Conservation (phyloP, 768 basidiomycete genomes). For the Dentipellis sp. region DNA sequence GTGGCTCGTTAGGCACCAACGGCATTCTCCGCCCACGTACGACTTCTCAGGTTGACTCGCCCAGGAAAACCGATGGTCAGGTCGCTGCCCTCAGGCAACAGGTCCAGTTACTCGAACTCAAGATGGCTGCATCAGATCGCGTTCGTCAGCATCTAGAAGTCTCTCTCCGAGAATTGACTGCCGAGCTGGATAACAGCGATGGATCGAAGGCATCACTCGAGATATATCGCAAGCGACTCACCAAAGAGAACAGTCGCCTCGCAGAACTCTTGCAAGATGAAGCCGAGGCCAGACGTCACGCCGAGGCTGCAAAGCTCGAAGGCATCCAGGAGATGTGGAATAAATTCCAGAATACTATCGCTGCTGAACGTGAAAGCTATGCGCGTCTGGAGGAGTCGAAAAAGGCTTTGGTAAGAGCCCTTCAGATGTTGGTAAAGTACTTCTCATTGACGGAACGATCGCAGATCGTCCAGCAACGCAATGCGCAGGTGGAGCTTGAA, state of each 20-base stretch:
- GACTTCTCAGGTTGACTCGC: slow-evolving; percentile 24
- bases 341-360: slow-evolving; percentile 51
- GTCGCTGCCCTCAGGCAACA: slow-evolving; percentile 49
- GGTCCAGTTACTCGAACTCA: slow-evolving; percentile 57
- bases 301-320: slow-evolving; percentile 54
- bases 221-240: slow-evolving; percentile 42
- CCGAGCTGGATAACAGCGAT: slow-evolving; percentile 54
- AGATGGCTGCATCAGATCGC: slow-evolving; percentile 59
- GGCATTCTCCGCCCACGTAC: slow-evolving; percentile 27
- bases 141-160: slow-evolving; percentile 56
- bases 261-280: slow-evolving; percentile 52
- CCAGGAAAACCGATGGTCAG: slow-evolving; percentile 35
- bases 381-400: slow-evolving; percentile 59
- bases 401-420: slow-evolving; percentile 49
- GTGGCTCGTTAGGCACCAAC: slow-evolving; percentile 20
- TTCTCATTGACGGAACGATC: neutral
- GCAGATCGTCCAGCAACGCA: slow-evolving; percentile 59
- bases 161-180: slow-evolving; percentile 48
- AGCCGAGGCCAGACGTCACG: slow-evolving; percentile 48
- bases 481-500: slow-evolving; percentile 56
- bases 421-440: neutral
- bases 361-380: slow-evolving; percentile 53
- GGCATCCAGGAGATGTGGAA: slow-evolving; percentile 59
- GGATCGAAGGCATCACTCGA: slow-evolving; percentile 58
- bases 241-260: slow-evolving; percentile 48